Base-by-base conservation (phyloP, 305 asterid species). In the Fraxinus velutina region DNA sequence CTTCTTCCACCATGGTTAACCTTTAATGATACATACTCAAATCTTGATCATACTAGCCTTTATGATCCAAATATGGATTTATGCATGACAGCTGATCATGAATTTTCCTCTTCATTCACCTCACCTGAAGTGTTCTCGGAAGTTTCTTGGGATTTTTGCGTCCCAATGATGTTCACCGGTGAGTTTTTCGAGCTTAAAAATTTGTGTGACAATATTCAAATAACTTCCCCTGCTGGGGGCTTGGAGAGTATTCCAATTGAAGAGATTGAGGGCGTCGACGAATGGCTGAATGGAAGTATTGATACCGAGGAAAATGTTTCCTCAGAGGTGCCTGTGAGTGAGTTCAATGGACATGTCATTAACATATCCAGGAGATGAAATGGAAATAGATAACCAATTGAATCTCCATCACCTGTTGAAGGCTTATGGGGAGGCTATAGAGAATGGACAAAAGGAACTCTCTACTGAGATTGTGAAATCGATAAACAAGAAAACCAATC, bases 341-440 rank as follows among this genome's bases (percentile, higher is more conserved):
- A 64, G 81, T 30, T 84, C 85, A 4, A 64, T 17, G 6, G 62
- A 81, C 73, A 78, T 83, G 84, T 27, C 83, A 19, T 32, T 86
- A 4, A 21, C 60, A 12, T 73, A 88, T 68, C 91, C 88, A 33
- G 88, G 79, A 36, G 82, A 76, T 17, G 75, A 70, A 29, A 75
- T 77, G 84, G 88, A 86, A 81, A 78, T 82, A 29, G 91, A 91
- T 75, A 84, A 75, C 10, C 89, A 88, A 70, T 70, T 84, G 44
- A 70, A 76, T 36, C 89, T 91, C 1, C 84, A 76, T 29, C 97
- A 92, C 85, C 89, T 92, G 0, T 84, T 90, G 3, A 81, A 44
- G 80, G 97, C 93, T 10, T 90, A 91, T 50, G 94, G 88, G n/a
- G 98, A 92, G 82, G 92, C 98, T 21, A 73, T 68, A 77, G 89